Base-by-base conservation (phyloP, 2,329 filamentous ascomycete genomes). In the Capronia americana region DNA sequence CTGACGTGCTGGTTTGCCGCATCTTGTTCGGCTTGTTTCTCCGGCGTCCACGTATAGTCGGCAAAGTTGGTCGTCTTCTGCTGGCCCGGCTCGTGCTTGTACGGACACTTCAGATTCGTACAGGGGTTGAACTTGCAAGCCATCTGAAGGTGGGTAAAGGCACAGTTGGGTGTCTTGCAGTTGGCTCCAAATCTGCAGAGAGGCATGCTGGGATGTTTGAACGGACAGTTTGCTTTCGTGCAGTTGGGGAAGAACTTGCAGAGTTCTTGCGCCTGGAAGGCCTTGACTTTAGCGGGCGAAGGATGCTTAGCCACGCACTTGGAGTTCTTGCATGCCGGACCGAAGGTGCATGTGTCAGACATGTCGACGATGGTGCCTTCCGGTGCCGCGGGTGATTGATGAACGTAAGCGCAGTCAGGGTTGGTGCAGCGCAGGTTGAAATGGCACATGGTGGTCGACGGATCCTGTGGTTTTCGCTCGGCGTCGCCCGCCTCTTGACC, bases 271-370 rank as follows among this genome's bases (percentile, higher is more conserved):
- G 88, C 86, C 79, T 96, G 91, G 76, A 94, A 92, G 28, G 89
- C 88, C 59, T 87, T 81, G 77, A 88, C 92, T 72, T 91, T 86
- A 5, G 94, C 93, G 1, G 95, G 95, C 6, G 93, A 97, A 2
- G 95, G 95, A 78, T 99, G 95, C 66, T 92, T 91, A 32, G 87
- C 93, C 8, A 91, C 91, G 76, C 95, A 99, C 81, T 98, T 98
- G 74, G 88, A 86, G 83, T 98, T 99, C 81, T 95, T 96, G 87
- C 95, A 99, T 8, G 93, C 93, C 1, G 88, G 92, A 23, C 93
- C 94, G 73, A 91, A 98, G 20, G 86, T 86, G 81, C 95, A 99
- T 20, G 86, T 84, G 74, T 96, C 92, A 65, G 84, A 87, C 71
- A 93, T 85, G 77, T 98, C 95, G 65, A 98, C 84, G 0, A 88